Evolutionary conservation across 495 filamentous ascomycete genomes (phyloP).

Genomic region (Talaromyces wortmannii): DNA sequence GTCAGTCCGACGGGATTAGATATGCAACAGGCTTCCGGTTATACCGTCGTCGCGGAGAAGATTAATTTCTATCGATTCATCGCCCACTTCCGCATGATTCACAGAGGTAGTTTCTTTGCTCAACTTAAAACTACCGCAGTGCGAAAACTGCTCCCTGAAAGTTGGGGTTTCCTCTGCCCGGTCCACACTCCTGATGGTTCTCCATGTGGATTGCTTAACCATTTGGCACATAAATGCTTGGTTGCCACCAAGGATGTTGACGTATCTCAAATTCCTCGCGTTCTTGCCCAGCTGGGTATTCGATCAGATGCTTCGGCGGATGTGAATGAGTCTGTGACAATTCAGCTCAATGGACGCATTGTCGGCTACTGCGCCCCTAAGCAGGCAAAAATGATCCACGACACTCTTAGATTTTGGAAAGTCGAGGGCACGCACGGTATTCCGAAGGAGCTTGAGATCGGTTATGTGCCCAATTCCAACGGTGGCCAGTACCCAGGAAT

Average conservation of each 20-base stretch:
- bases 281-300: slow-evolving; percentile 73
- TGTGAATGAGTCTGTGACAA: slow-evolving; percentile 70
- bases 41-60: slow-evolving; percentile 95
- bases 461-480: slow-evolving; percentile 76
- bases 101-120: slow-evolving; percentile 97
- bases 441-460: slow-evolving; percentile 83
- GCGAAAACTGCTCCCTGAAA: slow-evolving; percentile 89
- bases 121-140: slow-evolving; percentile 96
- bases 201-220: slow-evolving; percentile 91
- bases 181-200: slow-evolving; percentile 96
- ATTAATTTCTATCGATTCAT: slow-evolving; percentile 99
- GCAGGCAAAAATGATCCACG: slow-evolving; percentile 69
- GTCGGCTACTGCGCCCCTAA: slow-evolving; percentile 84
- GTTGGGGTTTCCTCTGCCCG: slow-evolving; percentile 96
- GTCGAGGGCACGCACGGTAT: slow-evolving; percentile 82
- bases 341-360: slow-evolving; percentile 85
- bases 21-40: slow-evolving; percentile 89
- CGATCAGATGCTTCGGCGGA: slow-evolving; percentile 64
- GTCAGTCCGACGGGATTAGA: slow-evolving; percentile 86
- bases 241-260: slow-evolving; percentile 68
- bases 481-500: slow-evolving; percentile 93
- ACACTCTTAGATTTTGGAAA: slow-evolving; percentile 89
- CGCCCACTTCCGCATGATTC: slow-evolving; percentile 98
- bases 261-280: slow-evolving; percentile 60
- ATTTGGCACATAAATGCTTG: slow-evolving; percentile 92